Conservation (phyloP, 345 rosid genomes). For the Hibiscus trionum region DNA sequence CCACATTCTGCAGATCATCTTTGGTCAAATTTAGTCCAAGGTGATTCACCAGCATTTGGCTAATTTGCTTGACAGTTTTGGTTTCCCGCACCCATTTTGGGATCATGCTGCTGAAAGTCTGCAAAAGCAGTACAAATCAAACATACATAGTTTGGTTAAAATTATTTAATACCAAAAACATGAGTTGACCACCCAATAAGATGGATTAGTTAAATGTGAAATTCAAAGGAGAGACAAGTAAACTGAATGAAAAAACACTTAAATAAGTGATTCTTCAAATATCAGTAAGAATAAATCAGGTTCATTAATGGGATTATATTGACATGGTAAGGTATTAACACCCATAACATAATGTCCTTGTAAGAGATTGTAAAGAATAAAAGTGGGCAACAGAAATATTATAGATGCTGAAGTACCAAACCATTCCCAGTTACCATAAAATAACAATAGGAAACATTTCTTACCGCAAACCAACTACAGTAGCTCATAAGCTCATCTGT, state of each 20-base stretch:
- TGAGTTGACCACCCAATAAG: neutral
- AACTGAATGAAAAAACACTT: neutral
- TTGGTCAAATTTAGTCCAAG: conserved; percentile 71
- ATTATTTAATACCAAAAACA: neutral
- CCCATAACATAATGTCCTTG: neutral
- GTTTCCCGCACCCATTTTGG: conserved; percentile 68
- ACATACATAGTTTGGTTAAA: neutral
- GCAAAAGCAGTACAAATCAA: conserved; percentile 17
- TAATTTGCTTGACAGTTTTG: conserved; percentile 42
- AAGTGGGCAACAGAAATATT: neutral
- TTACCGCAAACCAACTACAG: conserved; percentile 89
- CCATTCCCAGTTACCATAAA: neutral
- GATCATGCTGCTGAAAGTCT: conserved; percentile 64
- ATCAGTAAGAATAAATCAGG: neutral
- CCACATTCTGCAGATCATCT: conserved; percentile 82
- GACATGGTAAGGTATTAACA: conserved; percentile 2
- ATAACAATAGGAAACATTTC: conserved; percentile 11
- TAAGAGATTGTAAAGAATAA: neutral
- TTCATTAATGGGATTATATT: neutral
- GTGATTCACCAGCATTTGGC: conserved; percentile 83
- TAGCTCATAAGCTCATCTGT: conserved; percentile 83
- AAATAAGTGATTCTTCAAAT: neutral
- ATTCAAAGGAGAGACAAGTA: neutral
- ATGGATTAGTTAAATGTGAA: neutral
- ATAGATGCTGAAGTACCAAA: neutral